phyloP scores from a whole-genome alignment of 2,329 filamentous ascomycete genomes.

The Beauveria pseudobassiana region DNA sequence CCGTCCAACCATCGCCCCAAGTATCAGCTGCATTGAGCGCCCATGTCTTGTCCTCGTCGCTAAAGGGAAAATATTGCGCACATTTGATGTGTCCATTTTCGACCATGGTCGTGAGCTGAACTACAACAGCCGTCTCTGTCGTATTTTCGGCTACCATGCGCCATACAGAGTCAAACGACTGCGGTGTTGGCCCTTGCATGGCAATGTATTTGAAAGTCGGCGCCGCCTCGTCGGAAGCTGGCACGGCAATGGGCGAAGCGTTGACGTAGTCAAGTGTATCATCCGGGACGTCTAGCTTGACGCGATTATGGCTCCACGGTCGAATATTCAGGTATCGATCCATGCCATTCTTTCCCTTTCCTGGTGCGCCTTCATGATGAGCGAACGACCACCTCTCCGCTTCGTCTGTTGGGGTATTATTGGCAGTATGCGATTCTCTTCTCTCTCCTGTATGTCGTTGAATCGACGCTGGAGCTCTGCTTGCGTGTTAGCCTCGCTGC shows the following conservation, averaged over 20 bases:
- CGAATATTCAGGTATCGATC: slow-evolving; percentile 89
- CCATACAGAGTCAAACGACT: slow-evolving; percentile 78
- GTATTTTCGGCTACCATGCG: slow-evolving; percentile 87
- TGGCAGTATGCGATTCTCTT: slow-evolving; percentile 33
- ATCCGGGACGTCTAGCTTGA: slow-evolving; percentile 71
- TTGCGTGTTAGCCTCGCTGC: slow-evolving; percentile 22
- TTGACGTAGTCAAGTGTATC: slow-evolving; percentile 74
- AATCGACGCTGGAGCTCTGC: slow-evolving; percentile 40
- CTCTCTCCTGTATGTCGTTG: slow-evolving; percentile 45
- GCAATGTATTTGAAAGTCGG: slow-evolving; percentile 67
- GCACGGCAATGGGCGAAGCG: slow-evolving; percentile 61
- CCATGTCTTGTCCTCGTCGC: slow-evolving; percentile 43
- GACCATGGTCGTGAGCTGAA: slow-evolving; percentile 89
- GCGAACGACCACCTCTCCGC: slow-evolving; percentile 27
- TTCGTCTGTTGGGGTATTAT: slow-evolving; percentile 28
- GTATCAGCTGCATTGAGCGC: slow-evolving; percentile 56
- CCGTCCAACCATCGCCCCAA: slow-evolving; percentile 60
- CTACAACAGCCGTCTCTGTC: slow-evolving; percentile 66
- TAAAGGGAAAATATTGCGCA: slow-evolving; percentile 74
- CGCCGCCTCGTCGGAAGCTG: slow-evolving; percentile 29
- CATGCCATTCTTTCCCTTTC: slow-evolving; percentile 32
- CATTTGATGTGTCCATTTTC: slow-evolving; percentile 78
- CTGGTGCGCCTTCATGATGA: slow-evolving; percentile 25
- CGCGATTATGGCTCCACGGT: slow-evolving; percentile 79
- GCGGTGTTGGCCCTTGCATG: slow-evolving; percentile 80